Conservation (phyloP, 1,284 basidiomycete species). For the Marasmius fiardii region DNA sequence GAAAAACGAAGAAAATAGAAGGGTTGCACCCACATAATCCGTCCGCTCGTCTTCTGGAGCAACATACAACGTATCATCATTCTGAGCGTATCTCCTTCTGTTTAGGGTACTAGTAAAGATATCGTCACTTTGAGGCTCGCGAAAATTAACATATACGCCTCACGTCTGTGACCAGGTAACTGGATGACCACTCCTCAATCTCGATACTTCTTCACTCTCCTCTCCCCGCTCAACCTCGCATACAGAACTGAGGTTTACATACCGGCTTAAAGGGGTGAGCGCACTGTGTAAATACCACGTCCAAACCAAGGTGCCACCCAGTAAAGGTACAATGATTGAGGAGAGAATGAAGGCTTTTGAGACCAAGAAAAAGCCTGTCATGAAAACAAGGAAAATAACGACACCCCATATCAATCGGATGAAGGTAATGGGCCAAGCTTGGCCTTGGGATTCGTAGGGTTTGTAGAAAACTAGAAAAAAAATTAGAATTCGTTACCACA, state of each 20-base stretch:
- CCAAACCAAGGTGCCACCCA: conserved; percentile 77
- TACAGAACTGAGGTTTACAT: conserved; percentile 81
- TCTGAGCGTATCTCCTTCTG: conserved; percentile 81
- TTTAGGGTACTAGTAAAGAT: conserved; percentile 64
- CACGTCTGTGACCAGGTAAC: conserved; percentile 85
- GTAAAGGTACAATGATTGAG: conserved; percentile 76
- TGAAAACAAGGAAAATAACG: conserved; percentile 85
- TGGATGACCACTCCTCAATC: conserved; percentile 74
- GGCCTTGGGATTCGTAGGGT: conserved; percentile 89
- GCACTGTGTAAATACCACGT: conserved; percentile 71
- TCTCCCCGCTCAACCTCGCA: conserved; percentile 86
- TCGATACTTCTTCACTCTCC: conserved; percentile 71
- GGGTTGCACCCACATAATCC: conserved; percentile 66
- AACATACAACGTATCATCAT: conserved; percentile 93
- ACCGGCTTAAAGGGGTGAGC: conserved; percentile 79
- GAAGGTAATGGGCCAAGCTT: conserved; percentile 94
- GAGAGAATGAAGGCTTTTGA: conserved; percentile 75
- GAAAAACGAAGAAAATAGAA: not conserved
- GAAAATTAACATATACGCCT: conserved; percentile 15
- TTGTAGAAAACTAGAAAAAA: conserved; percentile 77
- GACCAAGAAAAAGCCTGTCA: conserved; percentile 92
- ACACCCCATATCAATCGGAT: conserved; percentile 86
- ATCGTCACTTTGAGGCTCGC: conserved; percentile 3
- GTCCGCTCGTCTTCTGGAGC: conserved; percentile 88
- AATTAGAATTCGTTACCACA: not conserved